Evolutionary conservation across 2,329 filamentous ascomycete genomes (phyloP).

Genomic region (Aspergillus amoenus): DNA sequence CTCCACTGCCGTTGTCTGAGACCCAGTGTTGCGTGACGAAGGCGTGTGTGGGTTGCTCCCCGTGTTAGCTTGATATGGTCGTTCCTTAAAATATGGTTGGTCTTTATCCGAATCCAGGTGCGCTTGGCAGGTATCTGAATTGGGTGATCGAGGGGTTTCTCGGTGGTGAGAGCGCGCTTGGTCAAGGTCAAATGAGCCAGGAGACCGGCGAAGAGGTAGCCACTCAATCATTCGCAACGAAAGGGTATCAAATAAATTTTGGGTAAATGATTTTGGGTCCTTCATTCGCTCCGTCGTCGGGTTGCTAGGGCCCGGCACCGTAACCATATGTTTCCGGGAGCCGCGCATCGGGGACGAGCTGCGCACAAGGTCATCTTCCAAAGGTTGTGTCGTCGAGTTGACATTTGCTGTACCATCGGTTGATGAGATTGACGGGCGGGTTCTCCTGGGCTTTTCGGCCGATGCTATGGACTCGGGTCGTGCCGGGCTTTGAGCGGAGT

Average conservation of each 20-base stretch:
- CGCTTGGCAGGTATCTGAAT: conserved; percentile 10
- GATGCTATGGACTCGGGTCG: not conserved
- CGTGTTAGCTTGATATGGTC: conserved; percentile 9
- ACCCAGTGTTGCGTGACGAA: conserved; percentile 25
- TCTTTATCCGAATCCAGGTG: conserved; percentile 10
- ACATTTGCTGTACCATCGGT: not conserved
- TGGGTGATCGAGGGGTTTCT: conserved; percentile 12
- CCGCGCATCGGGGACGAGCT: not conserved
- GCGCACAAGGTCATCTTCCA: not conserved
- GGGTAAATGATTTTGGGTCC: conserved; percentile 63
- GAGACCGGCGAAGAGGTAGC: conserved; percentile 42
- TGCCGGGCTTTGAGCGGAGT: conserved; percentile 15
- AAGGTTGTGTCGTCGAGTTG: not conserved
- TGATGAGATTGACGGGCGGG: not conserved
- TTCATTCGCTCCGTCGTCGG: conserved; percentile 39
- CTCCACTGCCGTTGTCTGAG: conserved; percentile 36
- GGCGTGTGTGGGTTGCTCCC: conserved; percentile 27
- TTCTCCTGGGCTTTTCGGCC: not conserved
- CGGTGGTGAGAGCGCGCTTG: conserved; percentile 9
- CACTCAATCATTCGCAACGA: conserved; percentile 48
- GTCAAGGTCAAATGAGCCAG: conserved; percentile 20
- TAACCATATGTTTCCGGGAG: conserved; percentile 7
- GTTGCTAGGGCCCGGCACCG: conserved; percentile 20
- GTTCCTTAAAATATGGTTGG: conserved; percentile 12
- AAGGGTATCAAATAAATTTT: conserved; percentile 54